These are phyloP conservation scores for Pistacia atlantica DNA, from an alignment of 345 rosid species.

Conservation along the genomic window DNA sequence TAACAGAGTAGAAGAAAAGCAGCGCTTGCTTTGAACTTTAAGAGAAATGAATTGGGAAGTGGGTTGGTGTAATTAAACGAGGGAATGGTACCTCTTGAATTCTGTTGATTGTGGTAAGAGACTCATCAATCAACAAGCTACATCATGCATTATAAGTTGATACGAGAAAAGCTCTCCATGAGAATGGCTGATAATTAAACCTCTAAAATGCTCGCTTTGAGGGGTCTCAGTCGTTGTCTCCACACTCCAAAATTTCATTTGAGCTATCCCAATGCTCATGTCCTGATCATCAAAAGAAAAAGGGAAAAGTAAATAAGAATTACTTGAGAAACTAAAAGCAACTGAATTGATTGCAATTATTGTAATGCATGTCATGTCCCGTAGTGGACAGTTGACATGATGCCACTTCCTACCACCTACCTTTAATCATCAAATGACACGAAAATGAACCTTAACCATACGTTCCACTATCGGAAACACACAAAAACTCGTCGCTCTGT, in stretches of 20 bases:
- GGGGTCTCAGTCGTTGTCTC: not conserved
- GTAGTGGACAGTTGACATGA: constrained; percentile 14
- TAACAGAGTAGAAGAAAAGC: too few species aligned
- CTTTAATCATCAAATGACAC: not conserved
- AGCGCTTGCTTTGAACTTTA: too few species aligned
- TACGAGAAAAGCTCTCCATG: not conserved
- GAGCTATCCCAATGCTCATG: not conserved
- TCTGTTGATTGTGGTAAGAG: constrained; percentile 18
- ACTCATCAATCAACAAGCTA: constrained; percentile 22
- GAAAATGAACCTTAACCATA: not conserved
- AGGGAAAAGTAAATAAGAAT: not conserved
- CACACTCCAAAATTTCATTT: not conserved
- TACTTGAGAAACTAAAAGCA: not conserved
- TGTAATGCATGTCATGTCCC: not conserved
- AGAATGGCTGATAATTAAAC: too few species aligned
- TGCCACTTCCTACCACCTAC: not conserved
- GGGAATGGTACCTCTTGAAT: not conserved
- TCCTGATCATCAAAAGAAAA: not conserved
- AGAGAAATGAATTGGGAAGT: not conserved
- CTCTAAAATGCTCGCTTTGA: not conserved
- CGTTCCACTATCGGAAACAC: not conserved
- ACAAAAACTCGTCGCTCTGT: not conserved
- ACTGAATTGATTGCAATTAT: not conserved
- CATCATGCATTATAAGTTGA: not conserved
- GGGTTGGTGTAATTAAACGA: not conserved